Evolutionary conservation across 1,284 basidiomycete genomes (phyloP), one percentile per base, ranked within the genome.

Genomic region (Irpex lacteus): DNA sequence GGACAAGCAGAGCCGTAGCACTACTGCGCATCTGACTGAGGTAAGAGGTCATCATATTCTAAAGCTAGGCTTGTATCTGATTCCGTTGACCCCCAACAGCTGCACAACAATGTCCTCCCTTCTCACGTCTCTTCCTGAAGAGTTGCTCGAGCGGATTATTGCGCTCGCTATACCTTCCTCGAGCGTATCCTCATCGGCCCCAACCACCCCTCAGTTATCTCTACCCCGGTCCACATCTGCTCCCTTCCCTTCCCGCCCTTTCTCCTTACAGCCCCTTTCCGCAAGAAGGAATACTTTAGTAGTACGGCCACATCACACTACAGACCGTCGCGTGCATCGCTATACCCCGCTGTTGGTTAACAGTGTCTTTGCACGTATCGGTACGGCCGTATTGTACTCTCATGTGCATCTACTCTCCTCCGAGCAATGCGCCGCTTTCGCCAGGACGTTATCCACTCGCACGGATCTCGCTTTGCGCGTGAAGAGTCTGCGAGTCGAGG

Each of bases 91-190:
- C 19, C 50, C 7, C 18, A 44, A 52, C 26, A 63, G 56, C 21
- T n/a, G 59, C 37, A 37, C 37, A 62, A 60, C 57, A 54, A 70
- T 70, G 68, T 60, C 60, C 54, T 44, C 63, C 53, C 67, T 67
- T 3, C 72, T 84, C 55, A 70, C 73, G n/a, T 70, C 73, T 52
- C 78, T 86, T 63, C 85, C 85, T 5, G 85, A 87, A 75, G 85
- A 87, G 69, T 76, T 87, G 66, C 74, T 86, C 62, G 80, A 82
- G 63, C 80, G 79, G 64, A 83, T 87, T 66, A 78, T 87, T 63
- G 66, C 74, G 0, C 76, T 80, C 66, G 73, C 75, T 15, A 72
- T 83, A 60, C 61, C 75, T 18, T 59, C 61, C n/a, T 52, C 9
- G 65, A 7, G 57, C n/a, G 6, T 52, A n/a, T 54, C 62, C 9